Conservation (phyloP, 2,329 filamentous ascomycete species). For the Xylariaceae sp. region DNA sequence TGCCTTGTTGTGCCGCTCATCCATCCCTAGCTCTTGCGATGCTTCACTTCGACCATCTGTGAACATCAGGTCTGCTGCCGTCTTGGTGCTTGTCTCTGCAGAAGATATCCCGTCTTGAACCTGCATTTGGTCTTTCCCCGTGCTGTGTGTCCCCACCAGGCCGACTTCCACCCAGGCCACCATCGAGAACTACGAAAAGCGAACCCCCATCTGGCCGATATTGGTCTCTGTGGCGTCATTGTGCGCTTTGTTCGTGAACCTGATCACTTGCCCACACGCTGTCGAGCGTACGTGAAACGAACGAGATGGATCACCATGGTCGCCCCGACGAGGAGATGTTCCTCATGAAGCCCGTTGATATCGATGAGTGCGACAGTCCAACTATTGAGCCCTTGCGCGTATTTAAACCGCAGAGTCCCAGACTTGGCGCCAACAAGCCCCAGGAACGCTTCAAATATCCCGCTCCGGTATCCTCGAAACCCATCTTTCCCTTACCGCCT, state of each 20-base stretch:
- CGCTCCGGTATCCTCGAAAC: conserved; percentile 45
- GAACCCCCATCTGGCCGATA: conserved; percentile 25
- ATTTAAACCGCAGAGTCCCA: conserved; percentile 68
- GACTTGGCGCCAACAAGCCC: conserved; percentile 38
- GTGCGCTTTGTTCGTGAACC: conserved; percentile 14
- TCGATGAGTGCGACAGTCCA: conserved; percentile 60
- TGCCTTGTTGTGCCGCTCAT: background rate
- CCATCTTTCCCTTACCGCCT: conserved; percentile 58
- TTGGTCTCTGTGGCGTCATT: conserved; percentile 24
- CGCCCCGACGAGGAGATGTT: conserved; percentile 80
- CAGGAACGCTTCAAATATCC: conserved; percentile 48
- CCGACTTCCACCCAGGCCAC: conserved; percentile 12
- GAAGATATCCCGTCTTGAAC: background rate
- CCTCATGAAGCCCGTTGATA: conserved; percentile 54
- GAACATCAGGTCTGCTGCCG: background rate
- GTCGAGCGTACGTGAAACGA: conserved; percentile 24
- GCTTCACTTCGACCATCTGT: background rate
- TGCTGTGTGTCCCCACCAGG: conserved; percentile 25
- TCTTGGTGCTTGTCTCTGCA: background rate
- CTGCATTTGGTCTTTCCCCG: background rate
- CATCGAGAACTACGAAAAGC: conserved; percentile 13
- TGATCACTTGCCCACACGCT: conserved; percentile 10
- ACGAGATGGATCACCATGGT: conserved; percentile 53
- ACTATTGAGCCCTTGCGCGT: conserved; percentile 81
- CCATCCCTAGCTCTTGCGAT: background rate